phyloP scores from a whole-genome alignment of 257 asterid genomes.

The Solanum chmielewskii region DNA sequence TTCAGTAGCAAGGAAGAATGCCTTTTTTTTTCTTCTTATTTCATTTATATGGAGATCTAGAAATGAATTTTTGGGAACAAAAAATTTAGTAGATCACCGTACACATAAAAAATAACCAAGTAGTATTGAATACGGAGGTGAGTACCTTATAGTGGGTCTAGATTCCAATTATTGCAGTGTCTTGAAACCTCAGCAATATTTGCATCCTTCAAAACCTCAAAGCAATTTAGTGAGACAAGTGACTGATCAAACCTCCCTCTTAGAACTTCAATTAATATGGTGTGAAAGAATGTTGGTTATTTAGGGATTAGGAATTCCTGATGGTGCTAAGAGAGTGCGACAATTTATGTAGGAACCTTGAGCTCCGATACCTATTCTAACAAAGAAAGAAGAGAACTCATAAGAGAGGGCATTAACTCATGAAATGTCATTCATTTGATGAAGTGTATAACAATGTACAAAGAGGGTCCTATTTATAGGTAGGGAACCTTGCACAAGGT shows the following conservation, averaged over 20 bases:
- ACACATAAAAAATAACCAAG: not conserved
- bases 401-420: not conserved
- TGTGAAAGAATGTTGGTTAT: not conserved
- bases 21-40: not conserved
- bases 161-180: not conserved
- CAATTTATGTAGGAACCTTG: not conserved
- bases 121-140: not conserved
- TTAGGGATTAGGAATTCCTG: not conserved
- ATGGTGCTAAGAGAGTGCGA: not conserved
- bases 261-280: not conserved
- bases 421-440: not conserved
- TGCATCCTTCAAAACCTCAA: not conserved
- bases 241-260: not conserved
- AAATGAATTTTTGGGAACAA: not conserved
- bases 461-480: not conserved
- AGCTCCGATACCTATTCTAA: not conserved
- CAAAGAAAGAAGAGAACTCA: not conserved
- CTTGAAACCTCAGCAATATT: not conserved
- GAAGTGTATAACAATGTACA: not conserved
- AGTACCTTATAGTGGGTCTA: not conserved
- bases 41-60: not conserved
- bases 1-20: not conserved
- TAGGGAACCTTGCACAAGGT: not conserved
- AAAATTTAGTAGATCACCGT: not conserved
- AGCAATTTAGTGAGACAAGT: not conserved